phyloP scores from a whole-genome alignment of 805 yeast species.

The Saturnispora ahearnii region DNA sequence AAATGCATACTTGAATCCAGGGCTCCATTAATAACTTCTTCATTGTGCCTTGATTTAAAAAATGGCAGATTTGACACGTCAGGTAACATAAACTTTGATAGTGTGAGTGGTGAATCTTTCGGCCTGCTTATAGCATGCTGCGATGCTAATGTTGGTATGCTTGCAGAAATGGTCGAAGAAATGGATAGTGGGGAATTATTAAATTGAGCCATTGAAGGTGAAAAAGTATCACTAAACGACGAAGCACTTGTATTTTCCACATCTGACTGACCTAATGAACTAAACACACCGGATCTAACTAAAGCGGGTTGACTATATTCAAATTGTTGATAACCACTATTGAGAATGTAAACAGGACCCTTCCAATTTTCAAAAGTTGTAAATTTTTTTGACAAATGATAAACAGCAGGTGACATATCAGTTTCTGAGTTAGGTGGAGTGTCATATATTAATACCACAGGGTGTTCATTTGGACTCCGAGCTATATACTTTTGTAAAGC shows the following conservation, averaged over 20 bases:
- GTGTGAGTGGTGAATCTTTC: slow-evolving; percentile 11
- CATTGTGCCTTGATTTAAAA: slow-evolving; percentile 44
- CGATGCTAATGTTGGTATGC: slow-evolving; percentile 26
- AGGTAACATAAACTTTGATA: slow-evolving; percentile 50
- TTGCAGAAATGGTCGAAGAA: slow-evolving; percentile 13
- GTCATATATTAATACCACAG: slow-evolving; percentile 48
- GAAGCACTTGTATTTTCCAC: slow-evolving; percentile 3
- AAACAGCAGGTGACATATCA: slow-evolving; percentile 31
- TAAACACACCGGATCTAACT: background rate
- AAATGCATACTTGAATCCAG: slow-evolving; percentile 24
- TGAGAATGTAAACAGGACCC: slow-evolving; percentile 35
- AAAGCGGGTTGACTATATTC: slow-evolving; percentile 7
- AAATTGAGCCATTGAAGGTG: slow-evolving; percentile 16
- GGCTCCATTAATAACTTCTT: slow-evolving; percentile 32
- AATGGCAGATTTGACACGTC: slow-evolving; percentile 32
- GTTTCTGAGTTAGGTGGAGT: slow-evolving; percentile 24
- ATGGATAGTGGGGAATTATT: slow-evolving; percentile 15
- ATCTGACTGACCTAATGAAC: background rate
- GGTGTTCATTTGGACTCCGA: slow-evolving; percentile 25
- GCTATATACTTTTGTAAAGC: slow-evolving; percentile 32
- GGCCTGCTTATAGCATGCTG: background rate
- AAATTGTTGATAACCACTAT: slow-evolving; percentile 35
- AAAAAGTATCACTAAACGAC: slow-evolving; percentile 8
- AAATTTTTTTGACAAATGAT: slow-evolving; percentile 42
- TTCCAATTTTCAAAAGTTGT: slow-evolving; percentile 30